phyloP scores from a whole-genome alignment of 2,329 filamentous ascomycete species.

The Diaporthe australafricana region DNA sequence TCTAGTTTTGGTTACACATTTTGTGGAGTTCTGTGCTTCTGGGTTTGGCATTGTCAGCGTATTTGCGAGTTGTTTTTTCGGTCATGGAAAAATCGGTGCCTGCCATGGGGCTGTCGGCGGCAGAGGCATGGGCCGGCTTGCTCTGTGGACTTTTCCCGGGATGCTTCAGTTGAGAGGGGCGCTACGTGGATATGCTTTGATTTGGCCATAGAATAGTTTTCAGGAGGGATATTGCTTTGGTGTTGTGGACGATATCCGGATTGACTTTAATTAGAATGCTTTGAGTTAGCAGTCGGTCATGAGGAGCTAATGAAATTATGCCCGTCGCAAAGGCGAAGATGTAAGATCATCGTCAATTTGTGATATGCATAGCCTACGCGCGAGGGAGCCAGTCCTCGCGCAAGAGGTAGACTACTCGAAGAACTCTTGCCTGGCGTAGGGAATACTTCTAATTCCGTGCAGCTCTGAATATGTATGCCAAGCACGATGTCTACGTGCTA shows the following conservation, averaged over 20 bases:
- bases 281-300: not conserved
- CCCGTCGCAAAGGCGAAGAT: not conserved
- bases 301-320: not conserved
- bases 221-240: not conserved
- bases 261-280: not conserved
- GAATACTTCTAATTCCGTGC: not conserved
- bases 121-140: not conserved
- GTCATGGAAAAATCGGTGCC: not conserved
- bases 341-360: not conserved
- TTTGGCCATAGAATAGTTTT: not conserved
- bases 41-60: slow-evolving; percentile 1
- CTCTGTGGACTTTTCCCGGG: not conserved
- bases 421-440: not conserved
- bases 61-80: slow-evolving; percentile 2
- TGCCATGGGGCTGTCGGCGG: not conserved
- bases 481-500: not conserved
- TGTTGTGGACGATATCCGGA: slow-evolving; percentile 27
- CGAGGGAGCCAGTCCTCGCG: not conserved
- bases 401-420: not conserved
- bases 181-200: slow-evolving; percentile 9
- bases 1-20: slow-evolving; percentile 60
- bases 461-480: not conserved
- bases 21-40: not conserved
- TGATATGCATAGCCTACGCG: not conserved
- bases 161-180: not conserved